Base-by-base conservation (phyloP, 306 rosid genomes). In the Prunus salicina region DNA sequence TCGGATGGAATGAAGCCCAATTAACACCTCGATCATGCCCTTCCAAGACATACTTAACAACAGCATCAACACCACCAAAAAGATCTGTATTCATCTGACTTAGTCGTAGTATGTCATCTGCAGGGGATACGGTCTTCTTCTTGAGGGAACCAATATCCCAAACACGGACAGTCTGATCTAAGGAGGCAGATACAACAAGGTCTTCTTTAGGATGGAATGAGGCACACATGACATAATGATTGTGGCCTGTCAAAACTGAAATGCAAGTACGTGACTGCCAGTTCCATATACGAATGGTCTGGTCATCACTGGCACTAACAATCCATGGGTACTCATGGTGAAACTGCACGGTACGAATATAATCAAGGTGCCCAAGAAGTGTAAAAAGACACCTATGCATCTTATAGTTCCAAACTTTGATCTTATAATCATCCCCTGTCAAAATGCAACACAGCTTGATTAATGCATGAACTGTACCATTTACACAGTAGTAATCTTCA, bases 401-500 rank as follows among this genome's bases (percentile, higher is more conserved):
- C 93, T 94, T 94, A 86, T 94, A 94, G 91, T 94, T 94, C 98
- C 98, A 94, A 65, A 94, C 98, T 77, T 94, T 94, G 82, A 94
- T 94, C 87, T 94, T 94, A 91, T 94, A 94, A 81, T 94, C 98
- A 78, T 94, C 98, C 86, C 98, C 98, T 94, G 93, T 78, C 74
- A 60, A 83, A 69, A 75, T 56, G 69, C 75, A 56, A 74, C 63
- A 63, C 72, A 22, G 38, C 67, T 38, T 65, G 51, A 19, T 72
- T 52, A 56, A 64, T 18, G 22, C 14, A 71, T 15, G 13, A 51
- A 62, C 43, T n/a, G 13, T 14, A 32, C 47, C 3, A 32, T 47
- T 28, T 60, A 51, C 22, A 15, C 41, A 12, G 13, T 45, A 55
- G 28, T n/a, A 16, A 43, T 7, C 52, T 18, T 32, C 32, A 24